phyloP scores from a whole-genome alignment of 202 grass and related monocot genomes.

The Musa balbisiana region DNA sequence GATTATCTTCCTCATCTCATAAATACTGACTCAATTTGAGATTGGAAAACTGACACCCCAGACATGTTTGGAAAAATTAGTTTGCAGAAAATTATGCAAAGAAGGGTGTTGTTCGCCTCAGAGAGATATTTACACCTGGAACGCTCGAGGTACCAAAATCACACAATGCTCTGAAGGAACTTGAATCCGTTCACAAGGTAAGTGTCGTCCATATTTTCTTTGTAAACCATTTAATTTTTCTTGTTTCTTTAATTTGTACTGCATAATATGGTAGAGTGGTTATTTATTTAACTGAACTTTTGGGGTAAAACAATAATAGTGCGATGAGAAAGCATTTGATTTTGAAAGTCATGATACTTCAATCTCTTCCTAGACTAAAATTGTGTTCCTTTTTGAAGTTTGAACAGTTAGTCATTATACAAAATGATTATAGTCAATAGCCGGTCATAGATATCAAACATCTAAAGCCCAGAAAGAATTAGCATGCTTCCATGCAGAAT shows the following conservation, averaged over 20 bases:
- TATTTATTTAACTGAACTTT: background rate
- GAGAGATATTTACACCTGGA: slow-evolving; percentile 92
- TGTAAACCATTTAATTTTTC: background rate
- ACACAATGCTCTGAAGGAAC: slow-evolving; percentile 81
- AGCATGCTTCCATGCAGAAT: background rate
- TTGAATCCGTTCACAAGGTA: slow-evolving; percentile 99
- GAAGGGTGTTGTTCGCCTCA: slow-evolving; percentile 74
- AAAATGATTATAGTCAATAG: background rate
- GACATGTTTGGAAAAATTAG: slow-evolving; percentile 33
- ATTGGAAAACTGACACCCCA: slow-evolving; percentile 21
- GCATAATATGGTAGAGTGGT: background rate
- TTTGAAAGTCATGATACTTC: too few species aligned
- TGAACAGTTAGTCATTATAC: background rate
- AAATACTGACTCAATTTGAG: slow-evolving; percentile 13
- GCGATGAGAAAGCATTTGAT: too few species aligned
- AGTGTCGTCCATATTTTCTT: slow-evolving; percentile 22
- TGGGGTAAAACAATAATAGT: too few species aligned
- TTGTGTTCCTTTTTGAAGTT: background rate
- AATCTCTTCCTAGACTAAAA: too few species aligned
- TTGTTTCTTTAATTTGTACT: background rate
- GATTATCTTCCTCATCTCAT: slow-evolving; percentile 21
- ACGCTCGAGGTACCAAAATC: slow-evolving; percentile 78
- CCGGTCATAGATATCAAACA: background rate
- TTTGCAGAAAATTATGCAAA: slow-evolving; percentile 96
- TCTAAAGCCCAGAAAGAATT: background rate